Evolutionary conservation across 2,329 filamentous ascomycete genomes (phyloP).

Genomic region (Aspergillus costaricaensis): DNA sequence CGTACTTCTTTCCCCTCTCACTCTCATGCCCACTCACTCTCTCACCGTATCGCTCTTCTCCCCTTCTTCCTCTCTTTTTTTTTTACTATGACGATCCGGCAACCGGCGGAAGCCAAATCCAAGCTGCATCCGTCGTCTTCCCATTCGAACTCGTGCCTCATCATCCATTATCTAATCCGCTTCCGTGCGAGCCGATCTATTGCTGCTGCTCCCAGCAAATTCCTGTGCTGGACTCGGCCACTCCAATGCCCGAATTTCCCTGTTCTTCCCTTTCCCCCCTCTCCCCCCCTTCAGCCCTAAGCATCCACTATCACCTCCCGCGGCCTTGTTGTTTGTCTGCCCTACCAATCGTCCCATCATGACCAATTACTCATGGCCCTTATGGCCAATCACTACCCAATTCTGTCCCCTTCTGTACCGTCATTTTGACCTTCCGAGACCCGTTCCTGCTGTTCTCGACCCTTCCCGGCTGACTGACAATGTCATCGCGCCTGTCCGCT

Average conservation of each 20-base stretch:
- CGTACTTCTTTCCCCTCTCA: background rate
- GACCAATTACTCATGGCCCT: background rate
- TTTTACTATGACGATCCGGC: conserved; percentile 16
- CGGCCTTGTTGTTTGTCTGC: conserved; percentile 6
- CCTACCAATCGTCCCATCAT: conserved; percentile 7
- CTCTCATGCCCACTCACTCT: background rate
- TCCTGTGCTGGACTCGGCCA: conserved; percentile 13
- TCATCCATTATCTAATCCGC: conserved; percentile 24
- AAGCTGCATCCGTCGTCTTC: conserved; percentile 27
- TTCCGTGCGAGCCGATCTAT: conserved; percentile 29
- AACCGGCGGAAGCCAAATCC: conserved; percentile 24
- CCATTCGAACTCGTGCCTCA: conserved; percentile 9
- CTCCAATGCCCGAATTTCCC: conserved; percentile 1
- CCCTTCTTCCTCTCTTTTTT: background rate
- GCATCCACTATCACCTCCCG: background rate
- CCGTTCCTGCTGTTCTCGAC: conserved; percentile 23
- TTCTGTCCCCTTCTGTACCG: background rate
- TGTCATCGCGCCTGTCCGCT: conserved; percentile 15
- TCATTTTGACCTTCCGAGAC: background rate
- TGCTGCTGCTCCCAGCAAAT: conserved; percentile 14
- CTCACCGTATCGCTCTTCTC: background rate
- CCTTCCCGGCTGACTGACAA: conserved; percentile 21
- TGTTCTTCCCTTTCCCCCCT: background rate
- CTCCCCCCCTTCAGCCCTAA: conserved; percentile 2
- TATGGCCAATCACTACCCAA: background rate